These are phyloP conservation scores for Tolypocladium album DNA, from an alignment of 2,329 filamentous ascomycete genomes.

Conservation along the genomic window DNA sequence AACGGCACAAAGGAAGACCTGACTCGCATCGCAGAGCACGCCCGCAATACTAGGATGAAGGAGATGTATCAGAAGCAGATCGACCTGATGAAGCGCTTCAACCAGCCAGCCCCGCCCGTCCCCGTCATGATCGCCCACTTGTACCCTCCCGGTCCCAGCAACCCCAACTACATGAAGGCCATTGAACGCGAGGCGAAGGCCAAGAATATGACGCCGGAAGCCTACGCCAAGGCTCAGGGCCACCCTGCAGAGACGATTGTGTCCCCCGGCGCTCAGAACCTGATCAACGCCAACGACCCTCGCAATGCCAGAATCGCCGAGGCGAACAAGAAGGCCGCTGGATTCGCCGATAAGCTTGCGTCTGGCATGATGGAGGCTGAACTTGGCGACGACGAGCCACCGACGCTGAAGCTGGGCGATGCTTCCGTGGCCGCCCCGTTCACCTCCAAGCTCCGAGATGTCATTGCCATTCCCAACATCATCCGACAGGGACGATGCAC, in stretches of 20 bases:
- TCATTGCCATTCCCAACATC: constrained; percentile 95
- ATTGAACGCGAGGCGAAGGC: constrained; percentile 74
- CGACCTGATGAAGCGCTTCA: constrained; percentile 86
- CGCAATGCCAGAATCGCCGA: constrained; percentile 39
- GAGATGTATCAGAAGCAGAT: constrained; percentile 97
- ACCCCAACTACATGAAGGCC: constrained; percentile 91
- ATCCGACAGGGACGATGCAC: constrained; percentile 96
- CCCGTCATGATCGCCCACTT: constrained; percentile 88
- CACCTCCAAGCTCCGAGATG: constrained; percentile 93
- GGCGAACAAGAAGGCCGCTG: constrained; percentile 60
- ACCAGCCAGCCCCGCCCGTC: constrained; percentile 84
- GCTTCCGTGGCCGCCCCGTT: constrained; percentile 96
- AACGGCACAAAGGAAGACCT: constrained; percentile 92
- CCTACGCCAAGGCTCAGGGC: constrained; percentile 42
- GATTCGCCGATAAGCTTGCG: constrained; percentile 78
- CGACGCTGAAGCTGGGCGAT: constrained; percentile 92
- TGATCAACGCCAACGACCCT: constrained; percentile 15
- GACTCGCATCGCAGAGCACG: constrained; percentile 83
- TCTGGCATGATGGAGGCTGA: constrained; percentile 83
- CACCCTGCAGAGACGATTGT: constrained; percentile 52
- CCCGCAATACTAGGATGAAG: constrained; percentile 94
- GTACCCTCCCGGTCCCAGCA: constrained; percentile 80
- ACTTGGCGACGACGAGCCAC: constrained; percentile 79
- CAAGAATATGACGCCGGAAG: constrained; percentile 58
- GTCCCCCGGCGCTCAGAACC: constrained; percentile 52